A percentile compares a stretch with the other conserved stretches of the same genome.
These are phyloP conservation scores for Aspergillus novofumigatus DNA, from an alignment of 2,329 filamentous ascomycete species.

Conservation along the genomic window DNA sequence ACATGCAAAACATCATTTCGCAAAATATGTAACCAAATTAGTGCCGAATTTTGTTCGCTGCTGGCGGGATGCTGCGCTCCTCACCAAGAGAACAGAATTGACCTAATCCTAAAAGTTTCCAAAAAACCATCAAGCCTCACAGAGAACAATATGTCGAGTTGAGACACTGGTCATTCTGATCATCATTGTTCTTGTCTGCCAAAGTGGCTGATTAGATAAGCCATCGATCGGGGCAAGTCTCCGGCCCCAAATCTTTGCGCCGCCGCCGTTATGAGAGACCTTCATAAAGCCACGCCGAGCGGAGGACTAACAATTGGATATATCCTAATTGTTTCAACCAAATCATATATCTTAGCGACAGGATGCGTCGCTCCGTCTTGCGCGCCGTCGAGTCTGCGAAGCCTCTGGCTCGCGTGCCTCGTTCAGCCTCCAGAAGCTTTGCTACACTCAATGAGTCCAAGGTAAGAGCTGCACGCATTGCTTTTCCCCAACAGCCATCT, in stretches of 20 bases:
- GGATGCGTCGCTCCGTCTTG: constrained; percentile 39
- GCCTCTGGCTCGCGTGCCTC: constrained; percentile 32
- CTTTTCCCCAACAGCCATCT: not conserved
- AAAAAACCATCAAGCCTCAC: not conserved
- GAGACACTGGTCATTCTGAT: not conserved
- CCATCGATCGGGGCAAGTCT: constrained; percentile 15
- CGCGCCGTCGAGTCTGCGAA: constrained; percentile 38
- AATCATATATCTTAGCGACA: not conserved
- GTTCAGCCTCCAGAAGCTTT: constrained; percentile 32
- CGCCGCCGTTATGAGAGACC: constrained; percentile 8
- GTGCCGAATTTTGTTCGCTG: no score
- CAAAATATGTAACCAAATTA: not conserved
- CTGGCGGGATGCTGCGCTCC: not conserved
- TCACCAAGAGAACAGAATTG: not conserved
- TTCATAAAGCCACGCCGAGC: not conserved
- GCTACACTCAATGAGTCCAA: constrained; percentile 33
- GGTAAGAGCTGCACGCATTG: constrained; percentile 22
- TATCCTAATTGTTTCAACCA: constrained; percentile 1
- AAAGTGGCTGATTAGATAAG: constrained; percentile 27
- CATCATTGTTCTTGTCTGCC: not conserved
- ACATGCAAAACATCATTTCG: not conserved
- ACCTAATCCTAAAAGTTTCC: not conserved
- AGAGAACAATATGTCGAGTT: not conserved
- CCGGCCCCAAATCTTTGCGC: constrained; percentile 20
- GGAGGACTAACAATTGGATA: constrained; percentile 6